Evolutionary conservation across 257 asterid genomes (phyloP), one percentile per base, ranked within the genome.

Genomic region (Nicotiana otophora): DNA sequence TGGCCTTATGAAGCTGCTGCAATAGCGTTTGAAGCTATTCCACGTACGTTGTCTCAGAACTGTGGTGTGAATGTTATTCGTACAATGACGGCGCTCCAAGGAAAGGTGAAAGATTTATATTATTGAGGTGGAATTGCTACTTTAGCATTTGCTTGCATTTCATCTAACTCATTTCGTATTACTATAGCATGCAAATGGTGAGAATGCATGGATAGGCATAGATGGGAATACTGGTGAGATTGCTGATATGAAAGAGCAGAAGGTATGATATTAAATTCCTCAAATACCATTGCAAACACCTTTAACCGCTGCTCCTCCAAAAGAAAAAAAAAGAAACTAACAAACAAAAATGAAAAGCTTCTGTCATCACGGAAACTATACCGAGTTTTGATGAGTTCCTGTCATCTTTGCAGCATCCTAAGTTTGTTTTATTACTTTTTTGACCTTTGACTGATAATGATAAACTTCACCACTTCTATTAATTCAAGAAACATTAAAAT

Each of bases 1-100:
- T 95, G 99, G 99, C 99, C 99, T 61, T 95, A 95, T 87, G 99
- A 95, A 94, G 98, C 98, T 84, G 99, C 98, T 83, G 99, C 99
- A 63, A 86, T 92, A 48, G 99, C 99, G 82, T 95, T 95, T 83
- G 99, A 94, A 88, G 96, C 98, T 81, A 95, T 95, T 81, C 99
- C 99, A 26, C 92, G 97, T 86, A 96, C 99, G 81, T 88, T 96
- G 88, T 97, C 97, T 53, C 99, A 96, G 91, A 96, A 96, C 90
- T 96, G 99, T 77, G 99, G 99, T 48, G 97, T 96, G 72, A 94
- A 94, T 87, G 98, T 96, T 77, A 93, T 96, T 81, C 92, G 99
- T 14, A 94, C 91, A 9, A 96, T 94, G 98, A 96, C 98, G 83
- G 95, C 96, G 74, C 85, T 96, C 84, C 98, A 93, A 86, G 99